These are phyloP conservation scores for Coemansia sp. DNA, from an alignment of 192 early-diverging fungal species.

Conservation along the genomic window DNA sequence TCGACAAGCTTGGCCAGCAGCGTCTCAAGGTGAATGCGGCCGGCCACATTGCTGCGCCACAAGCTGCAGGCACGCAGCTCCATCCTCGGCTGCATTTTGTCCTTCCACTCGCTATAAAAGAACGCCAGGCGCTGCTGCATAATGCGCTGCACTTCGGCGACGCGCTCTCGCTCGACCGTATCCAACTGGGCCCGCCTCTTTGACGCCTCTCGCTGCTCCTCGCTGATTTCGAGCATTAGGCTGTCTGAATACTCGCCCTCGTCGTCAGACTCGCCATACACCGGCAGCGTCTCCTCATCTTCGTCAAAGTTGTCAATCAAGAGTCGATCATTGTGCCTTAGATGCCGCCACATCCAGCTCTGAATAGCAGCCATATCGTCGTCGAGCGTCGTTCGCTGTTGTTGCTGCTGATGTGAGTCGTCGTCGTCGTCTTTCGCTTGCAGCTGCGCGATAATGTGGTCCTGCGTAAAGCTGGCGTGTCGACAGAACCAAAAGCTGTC, in stretches of 20 bases:
- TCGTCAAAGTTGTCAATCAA: background rate
- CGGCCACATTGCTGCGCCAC: slow-evolving; percentile 20
- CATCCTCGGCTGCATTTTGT: background rate
- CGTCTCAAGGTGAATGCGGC: background rate
- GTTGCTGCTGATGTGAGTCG: slow-evolving; percentile 1
- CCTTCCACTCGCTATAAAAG: slow-evolving; percentile 27
- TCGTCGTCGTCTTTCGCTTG: background rate
- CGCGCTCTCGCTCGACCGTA: slow-evolving; percentile 3
- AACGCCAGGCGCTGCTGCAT: slow-evolving; percentile 14
- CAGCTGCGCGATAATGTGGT: background rate
- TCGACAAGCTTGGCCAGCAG: slow-evolving; percentile 10
- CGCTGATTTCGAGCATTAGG: slow-evolving; percentile 24
- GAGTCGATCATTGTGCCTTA: background rate
- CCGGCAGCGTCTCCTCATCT: slow-evolving; percentile 34
- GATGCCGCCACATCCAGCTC: slow-evolving; percentile 16
- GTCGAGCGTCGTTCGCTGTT: background rate
- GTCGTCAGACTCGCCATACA: slow-evolving; percentile 50
- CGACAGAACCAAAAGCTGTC: slow-evolving; percentile 29
- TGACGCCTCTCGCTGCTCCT: slow-evolving; percentile 7
- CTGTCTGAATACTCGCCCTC: slow-evolving; percentile 24
- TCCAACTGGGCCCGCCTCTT: background rate
- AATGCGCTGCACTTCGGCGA: slow-evolving; percentile 1
- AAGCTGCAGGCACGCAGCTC: slow-evolving; percentile 1
- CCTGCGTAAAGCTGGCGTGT: slow-evolving; percentile 4
- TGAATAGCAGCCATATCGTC: background rate